phyloP scores from a whole-genome alignment of 2,329 filamentous ascomycete genomes.

The Dactylellina drechsleri region DNA sequence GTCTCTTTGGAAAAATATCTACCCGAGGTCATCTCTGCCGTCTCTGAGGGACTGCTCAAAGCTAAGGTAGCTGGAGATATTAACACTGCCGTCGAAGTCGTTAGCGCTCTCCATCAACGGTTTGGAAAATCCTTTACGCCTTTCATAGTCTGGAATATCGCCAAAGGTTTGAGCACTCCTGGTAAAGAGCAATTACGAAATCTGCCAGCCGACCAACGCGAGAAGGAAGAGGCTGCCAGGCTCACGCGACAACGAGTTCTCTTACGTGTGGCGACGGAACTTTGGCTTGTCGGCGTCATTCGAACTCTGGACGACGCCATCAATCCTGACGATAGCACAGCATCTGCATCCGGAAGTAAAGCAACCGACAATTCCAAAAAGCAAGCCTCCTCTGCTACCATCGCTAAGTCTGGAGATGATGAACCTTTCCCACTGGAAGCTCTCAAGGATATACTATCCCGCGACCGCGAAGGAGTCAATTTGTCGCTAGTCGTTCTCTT shows the following conservation, averaged over 20 bases:
- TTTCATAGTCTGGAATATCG: constrained; percentile 58
- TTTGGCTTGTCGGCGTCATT: constrained; percentile 92
- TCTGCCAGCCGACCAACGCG: constrained; percentile 80
- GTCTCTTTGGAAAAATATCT: constrained; percentile 59
- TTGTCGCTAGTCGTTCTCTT: constrained; percentile 92
- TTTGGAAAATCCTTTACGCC: constrained; percentile 59
- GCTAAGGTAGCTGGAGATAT: constrained; percentile 57
- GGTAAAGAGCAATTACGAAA: constrained; percentile 71
- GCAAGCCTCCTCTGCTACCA: constrained; percentile 66
- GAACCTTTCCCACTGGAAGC: constrained; percentile 97
- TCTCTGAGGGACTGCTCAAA: constrained; percentile 58
- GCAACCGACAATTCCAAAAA: constrained; percentile 54
- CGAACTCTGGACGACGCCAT: constrained; percentile 79
- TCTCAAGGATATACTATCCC: constrained; percentile 92
- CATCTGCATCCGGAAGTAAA: constrained; percentile 53
- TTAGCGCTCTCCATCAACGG: constrained; percentile 59
- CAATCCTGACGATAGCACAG: constrained; percentile 70
- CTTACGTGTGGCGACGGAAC: constrained; percentile 88
- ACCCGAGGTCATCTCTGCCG: constrained; percentile 58
- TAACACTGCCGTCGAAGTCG: constrained; percentile 57
- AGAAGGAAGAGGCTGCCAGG: constrained; percentile 95
- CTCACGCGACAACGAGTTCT: constrained; percentile 85
- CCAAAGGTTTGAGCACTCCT: constrained; percentile 58
- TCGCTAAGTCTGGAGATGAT: constrained; percentile 74
- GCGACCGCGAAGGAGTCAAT: constrained; percentile 92